Evolutionary conservation across 2,329 filamentous ascomycete species (phyloP).

Genomic region (Colletotrichum endophyticum): DNA sequence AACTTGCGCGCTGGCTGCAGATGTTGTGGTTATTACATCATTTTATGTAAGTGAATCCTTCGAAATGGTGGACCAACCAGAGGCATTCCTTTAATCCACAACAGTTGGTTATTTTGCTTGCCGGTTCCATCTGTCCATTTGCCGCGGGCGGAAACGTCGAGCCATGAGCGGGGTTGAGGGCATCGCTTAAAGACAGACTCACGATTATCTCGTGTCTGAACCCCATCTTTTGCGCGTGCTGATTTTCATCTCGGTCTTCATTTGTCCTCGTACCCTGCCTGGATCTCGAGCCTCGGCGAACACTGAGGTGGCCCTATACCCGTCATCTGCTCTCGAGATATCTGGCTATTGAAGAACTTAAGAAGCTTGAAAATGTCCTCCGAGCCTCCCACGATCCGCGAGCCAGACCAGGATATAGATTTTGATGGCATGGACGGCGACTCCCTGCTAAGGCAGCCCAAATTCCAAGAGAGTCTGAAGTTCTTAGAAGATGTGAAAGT

Average conservation of each 20-base stretch:
- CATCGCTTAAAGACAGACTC: background rate
- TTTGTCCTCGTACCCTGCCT: background rate
- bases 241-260: background rate
- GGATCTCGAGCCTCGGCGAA: background rate
- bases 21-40: slow-evolving; percentile 2
- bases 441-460: background rate
- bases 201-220: background rate
- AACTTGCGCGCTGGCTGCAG: background rate
- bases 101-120: background rate
- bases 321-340: background rate
- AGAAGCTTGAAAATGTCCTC: background rate
- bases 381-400: background rate
- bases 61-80: background rate
- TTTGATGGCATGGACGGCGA: background rate
- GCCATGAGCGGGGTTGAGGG: background rate
- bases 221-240: background rate
- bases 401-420: background rate
- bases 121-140: background rate
- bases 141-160: background rate
- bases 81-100: background rate
- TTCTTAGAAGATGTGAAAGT: slow-evolving; percentile 14
- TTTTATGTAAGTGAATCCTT: background rate
- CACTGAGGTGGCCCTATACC: background rate
- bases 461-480: background rate
- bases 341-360: background rate